A percentile compares a stretch with the other conserved stretches of the same genome.
phyloP scores from a whole-genome alignment of 2,329 filamentous ascomycete genomes.

The Magnaporthales sp. region DNA sequence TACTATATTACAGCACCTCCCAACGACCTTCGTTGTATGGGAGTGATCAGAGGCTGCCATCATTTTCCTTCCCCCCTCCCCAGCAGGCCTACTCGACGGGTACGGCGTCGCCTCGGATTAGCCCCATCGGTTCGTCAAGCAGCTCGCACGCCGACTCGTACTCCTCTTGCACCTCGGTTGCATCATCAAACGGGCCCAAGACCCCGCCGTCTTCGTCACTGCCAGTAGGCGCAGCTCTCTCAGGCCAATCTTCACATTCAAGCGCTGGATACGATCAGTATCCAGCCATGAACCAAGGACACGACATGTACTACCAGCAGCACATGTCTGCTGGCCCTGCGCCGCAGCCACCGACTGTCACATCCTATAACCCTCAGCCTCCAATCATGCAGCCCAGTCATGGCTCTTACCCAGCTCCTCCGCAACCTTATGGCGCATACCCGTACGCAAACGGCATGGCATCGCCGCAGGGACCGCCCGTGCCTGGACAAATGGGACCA shows the following conservation, averaged over 20 bases:
- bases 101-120: constrained; percentile 66
- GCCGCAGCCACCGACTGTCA: constrained; percentile 67
- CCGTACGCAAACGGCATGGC: constrained; percentile 65
- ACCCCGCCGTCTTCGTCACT: constrained; percentile 65
- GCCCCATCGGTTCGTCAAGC: constrained; percentile 58
- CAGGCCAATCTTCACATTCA: constrained; percentile 28
- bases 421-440: constrained; percentile 67
- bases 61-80: constrained; percentile 60
- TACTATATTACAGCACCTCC: constrained; percentile 59
- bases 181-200: constrained; percentile 58
- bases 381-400: constrained; percentile 66
- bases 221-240: constrained; percentile 36
- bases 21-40: constrained; percentile 57
- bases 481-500: constrained; percentile 59
- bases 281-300: constrained; percentile 70
- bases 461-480: constrained; percentile 66
- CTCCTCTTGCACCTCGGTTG: constrained; percentile 44
- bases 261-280: constrained; percentile 33
- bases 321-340: constrained; percentile 73
- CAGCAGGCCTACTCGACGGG: constrained; percentile 63
- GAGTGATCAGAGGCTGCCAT: constrained; percentile 60
- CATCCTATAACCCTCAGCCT: constrained; percentile 67
- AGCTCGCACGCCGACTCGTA: constrained; percentile 43
- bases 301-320: constrained; percentile 76
- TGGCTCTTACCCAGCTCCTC: constrained; percentile 55